Evolutionary conservation across 1,284 basidiomycete genomes (phyloP).

Genomic region (Papiliotrema fonsecae): DNA sequence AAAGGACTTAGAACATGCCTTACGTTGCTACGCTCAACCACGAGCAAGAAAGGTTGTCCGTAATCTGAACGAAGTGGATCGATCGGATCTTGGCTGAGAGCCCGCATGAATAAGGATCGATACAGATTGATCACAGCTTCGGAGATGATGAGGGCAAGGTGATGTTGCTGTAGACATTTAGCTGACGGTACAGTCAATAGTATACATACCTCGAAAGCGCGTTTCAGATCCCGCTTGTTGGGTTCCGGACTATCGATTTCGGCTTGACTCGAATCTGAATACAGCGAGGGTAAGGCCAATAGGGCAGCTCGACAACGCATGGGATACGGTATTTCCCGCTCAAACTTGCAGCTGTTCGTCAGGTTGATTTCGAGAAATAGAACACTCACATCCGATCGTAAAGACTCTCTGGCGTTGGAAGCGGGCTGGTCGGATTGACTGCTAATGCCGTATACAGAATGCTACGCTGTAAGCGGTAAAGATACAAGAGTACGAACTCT

Average conservation of each 20-base stretch:
- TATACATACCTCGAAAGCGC: slow-evolving; percentile 16
- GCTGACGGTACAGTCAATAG: neutral
- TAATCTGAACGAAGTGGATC: slow-evolving; percentile 23
- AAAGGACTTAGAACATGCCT: neutral
- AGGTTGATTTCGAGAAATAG: too few species aligned
- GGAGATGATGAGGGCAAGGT: slow-evolving; percentile 28
- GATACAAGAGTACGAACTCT: slow-evolving; percentile 2
- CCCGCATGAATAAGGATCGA: slow-evolving; percentile 32
- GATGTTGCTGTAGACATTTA: slow-evolving; percentile 20
- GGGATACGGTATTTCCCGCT: slow-evolving; percentile 23
- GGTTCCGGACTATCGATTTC: slow-evolving; percentile 18
- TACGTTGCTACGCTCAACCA: slow-evolving; percentile 34
- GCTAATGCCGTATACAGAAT: slow-evolving; percentile 8
- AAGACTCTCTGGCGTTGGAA: slow-evolving; percentile 1
- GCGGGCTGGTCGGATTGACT: neutral
- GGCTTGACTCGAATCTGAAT: slow-evolving; percentile 20
- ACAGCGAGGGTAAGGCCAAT: slow-evolving; percentile 19
- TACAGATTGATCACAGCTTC: slow-evolving; percentile 30
- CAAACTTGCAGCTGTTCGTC: too few species aligned
- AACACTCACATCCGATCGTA: slow-evolving; percentile 11
- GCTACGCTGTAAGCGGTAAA: neutral
- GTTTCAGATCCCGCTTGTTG: slow-evolving; percentile 16
- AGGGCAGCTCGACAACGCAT: slow-evolving; percentile 28
- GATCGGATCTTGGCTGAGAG: slow-evolving; percentile 20
- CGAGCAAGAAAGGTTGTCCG: slow-evolving; percentile 26